Evolutionary conservation across 129 eudicot species (phyloP).

Genomic region (Arctium lappa): DNA sequence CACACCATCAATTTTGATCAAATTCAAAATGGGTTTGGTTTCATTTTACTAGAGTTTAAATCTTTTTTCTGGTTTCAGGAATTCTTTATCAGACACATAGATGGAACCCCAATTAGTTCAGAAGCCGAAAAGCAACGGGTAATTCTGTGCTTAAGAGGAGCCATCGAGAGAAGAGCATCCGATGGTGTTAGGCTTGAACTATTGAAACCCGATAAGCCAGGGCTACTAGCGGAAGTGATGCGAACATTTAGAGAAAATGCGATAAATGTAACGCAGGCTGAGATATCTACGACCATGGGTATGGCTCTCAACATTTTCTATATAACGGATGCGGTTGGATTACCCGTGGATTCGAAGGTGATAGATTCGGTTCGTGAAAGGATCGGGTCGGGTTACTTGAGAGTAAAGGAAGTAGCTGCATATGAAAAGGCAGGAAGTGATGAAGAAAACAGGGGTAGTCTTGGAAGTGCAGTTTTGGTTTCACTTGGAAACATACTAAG

Average conservation of each 20-base stretch:
- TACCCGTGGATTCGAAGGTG: constrained; percentile 47
- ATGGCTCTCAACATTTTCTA: constrained; percentile 60
- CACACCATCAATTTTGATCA: not conserved
- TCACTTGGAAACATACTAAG: constrained; percentile 81
- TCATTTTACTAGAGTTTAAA: not conserved
- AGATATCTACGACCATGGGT: constrained; percentile 63
- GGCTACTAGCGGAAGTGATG: constrained; percentile 77
- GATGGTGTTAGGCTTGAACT: constrained; percentile 82
- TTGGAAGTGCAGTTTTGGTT: constrained; percentile 64
- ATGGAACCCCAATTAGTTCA: constrained; percentile 85
- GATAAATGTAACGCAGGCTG: constrained; percentile 80
- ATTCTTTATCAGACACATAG: constrained; percentile 70
- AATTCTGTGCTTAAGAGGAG: constrained; percentile 65
- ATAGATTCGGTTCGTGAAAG: constrained; percentile 55
- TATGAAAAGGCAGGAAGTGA: constrained; percentile 39
- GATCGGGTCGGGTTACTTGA: constrained; percentile 56
- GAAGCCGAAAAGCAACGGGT: constrained; percentile 88
- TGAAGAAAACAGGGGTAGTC: constrained; percentile 27
- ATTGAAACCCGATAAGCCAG: constrained; percentile 44
- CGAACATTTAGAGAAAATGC: constrained; percentile 91
- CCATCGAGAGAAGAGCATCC: constrained; percentile 85
- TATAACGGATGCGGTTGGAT: constrained; percentile 73
- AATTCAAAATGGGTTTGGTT: not conserved
- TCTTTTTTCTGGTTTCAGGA: constrained; percentile 48
- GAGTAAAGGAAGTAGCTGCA: constrained; percentile 74